phyloP scores from a whole-genome alignment of 208 protist genomes.

The Leishmania braziliensis region DNA sequence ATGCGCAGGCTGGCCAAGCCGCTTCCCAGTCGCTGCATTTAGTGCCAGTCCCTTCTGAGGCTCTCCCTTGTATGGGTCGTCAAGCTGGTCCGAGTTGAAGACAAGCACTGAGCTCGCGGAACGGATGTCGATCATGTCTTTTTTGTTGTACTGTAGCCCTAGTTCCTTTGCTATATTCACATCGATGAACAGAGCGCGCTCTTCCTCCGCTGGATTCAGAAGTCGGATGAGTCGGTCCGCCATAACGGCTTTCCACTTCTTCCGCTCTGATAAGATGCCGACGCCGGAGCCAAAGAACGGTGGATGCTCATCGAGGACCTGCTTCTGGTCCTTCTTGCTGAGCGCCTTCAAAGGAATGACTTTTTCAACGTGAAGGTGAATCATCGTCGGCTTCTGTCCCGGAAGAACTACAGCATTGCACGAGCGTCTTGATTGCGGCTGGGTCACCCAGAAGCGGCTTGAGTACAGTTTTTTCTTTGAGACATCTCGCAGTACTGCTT shows the following conservation, averaged over 20 bases:
- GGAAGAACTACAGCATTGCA: constrained; percentile 76
- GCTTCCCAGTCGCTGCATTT: constrained; percentile 84
- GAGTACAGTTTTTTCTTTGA: constrained; percentile 46
- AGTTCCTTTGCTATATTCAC: constrained; percentile 53
- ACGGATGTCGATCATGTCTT: constrained; percentile 77
- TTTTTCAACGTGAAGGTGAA: constrained; percentile 80
- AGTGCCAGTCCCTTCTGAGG: constrained; percentile 80
- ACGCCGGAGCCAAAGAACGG: constrained; percentile 90
- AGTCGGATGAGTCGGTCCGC: constrained; percentile 69
- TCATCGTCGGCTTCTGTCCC: constrained; percentile 56
- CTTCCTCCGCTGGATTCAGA: constrained; percentile 72
- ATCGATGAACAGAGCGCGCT: constrained; percentile 84
- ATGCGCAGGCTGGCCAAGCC: constrained; percentile 86
- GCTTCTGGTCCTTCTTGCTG: constrained; percentile 55
- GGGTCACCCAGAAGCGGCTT: constrained; percentile 83
- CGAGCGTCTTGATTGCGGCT: constrained; percentile 72
- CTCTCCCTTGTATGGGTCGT: constrained; percentile 88
- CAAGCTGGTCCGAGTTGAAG: constrained; percentile 86
- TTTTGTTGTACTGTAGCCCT: constrained; percentile 48
- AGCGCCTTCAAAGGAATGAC: constrained; percentile 72
- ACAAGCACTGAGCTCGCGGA: constrained; percentile 74
- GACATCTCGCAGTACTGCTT: constrained; percentile 46
- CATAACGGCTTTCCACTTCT: constrained; percentile 85
- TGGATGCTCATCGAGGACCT: constrained; percentile 84
- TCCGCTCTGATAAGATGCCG: constrained; percentile 81